These are phyloP conservation scores for Zygnema circumcarinatum DNA, from an alignment of 139 green algal genomes.

Conservation along the genomic window DNA sequence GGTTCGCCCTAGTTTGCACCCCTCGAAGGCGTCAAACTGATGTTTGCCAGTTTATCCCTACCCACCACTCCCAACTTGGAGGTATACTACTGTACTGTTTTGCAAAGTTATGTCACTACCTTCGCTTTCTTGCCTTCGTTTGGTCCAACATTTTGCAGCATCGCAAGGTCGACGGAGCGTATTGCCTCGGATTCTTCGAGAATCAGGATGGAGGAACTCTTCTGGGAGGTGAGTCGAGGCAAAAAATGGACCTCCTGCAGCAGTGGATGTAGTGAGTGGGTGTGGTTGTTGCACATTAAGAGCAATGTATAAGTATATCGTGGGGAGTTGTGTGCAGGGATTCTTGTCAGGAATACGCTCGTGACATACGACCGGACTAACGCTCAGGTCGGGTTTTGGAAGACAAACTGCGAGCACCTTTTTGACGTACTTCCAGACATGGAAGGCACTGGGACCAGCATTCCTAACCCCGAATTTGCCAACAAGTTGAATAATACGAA, in stretches of 20 bases:
- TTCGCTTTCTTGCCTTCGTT: background rate
- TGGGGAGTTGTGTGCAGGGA: slow-evolving; percentile 59
- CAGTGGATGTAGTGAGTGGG: too few relatives aligned
- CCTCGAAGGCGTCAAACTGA: too few relatives aligned
- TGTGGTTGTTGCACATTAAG: too few relatives aligned
- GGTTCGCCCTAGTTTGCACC: too few relatives aligned
- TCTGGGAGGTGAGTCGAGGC: slow-evolving; percentile 72
- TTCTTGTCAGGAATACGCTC: slow-evolving; percentile 56
- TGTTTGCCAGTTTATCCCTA: too few relatives aligned
- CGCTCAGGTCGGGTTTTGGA: slow-evolving; percentile 48
- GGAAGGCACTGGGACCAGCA: background rate
- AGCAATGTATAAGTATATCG: too few relatives aligned
- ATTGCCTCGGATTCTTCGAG: slow-evolving; percentile 93
- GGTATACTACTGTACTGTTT: too few relatives aligned
- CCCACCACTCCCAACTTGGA: too few relatives aligned
- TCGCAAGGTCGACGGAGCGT: slow-evolving; percentile 68
- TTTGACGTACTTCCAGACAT: slow-evolving; percentile 6
- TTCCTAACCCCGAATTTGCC: too few relatives aligned
- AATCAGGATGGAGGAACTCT: slow-evolving; percentile 81
- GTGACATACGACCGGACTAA: slow-evolving; percentile 56
- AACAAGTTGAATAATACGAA: background rate
- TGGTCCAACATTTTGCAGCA: slow-evolving; percentile 59
- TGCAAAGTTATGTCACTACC: background rate
- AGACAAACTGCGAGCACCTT: slow-evolving; percentile 32
- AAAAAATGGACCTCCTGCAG: too few relatives aligned